Base-by-base conservation (phyloP, 805 yeast genomes). In the Spathaspora passalidarum region DNA sequence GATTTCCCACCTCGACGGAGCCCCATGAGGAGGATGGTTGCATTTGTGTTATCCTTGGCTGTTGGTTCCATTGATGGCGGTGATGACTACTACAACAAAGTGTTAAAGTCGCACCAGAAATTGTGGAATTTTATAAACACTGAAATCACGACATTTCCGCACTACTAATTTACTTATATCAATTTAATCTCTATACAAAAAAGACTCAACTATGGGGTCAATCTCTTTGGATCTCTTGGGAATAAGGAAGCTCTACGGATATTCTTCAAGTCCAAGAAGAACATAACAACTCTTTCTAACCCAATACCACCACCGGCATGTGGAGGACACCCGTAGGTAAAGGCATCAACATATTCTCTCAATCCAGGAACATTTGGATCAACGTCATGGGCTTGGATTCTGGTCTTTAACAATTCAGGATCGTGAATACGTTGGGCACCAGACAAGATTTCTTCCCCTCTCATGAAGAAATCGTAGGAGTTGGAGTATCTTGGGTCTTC, bases 221-320 rank as follows among this genome's bases (percentile, higher is more conserved):
- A 76, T 75, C 99, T 84, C 68, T 73, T 84, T 55, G 99, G 99
- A 70, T 94, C 99, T 76, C 99, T 87, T 65, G 99, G 99, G 94
- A 94, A 94, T 65, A 92, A 74, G 10, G 96, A 86, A n/a, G 99
- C 97, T 66, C 99, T 85, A 72, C 99, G 86, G 57, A 94, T 94
- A 75, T 94, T 94, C 77, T 92, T 92, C 76, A 94, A 79, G 63
- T 90, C 99, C 66, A 94, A 79, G 83, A 79, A 94, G 80, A 94
- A 94, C 99, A 94, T 94, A 52, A 94, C 89, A 29, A 94, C 99
- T 76, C 99, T 88, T 75, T 94, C 99, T 56, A 94, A 75, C 62
- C 99, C 99, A 65, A 94, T 94, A 71, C 99, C 99, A 75, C 99
- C 99, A 67, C 99, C 99, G 29, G 96, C 99, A 62, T 94, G 99